Evolutionary conservation across 352 stramenopile species (phyloP), one percentile per base, ranked within the genome.

Genomic region (Peronospora farinosa): DNA sequence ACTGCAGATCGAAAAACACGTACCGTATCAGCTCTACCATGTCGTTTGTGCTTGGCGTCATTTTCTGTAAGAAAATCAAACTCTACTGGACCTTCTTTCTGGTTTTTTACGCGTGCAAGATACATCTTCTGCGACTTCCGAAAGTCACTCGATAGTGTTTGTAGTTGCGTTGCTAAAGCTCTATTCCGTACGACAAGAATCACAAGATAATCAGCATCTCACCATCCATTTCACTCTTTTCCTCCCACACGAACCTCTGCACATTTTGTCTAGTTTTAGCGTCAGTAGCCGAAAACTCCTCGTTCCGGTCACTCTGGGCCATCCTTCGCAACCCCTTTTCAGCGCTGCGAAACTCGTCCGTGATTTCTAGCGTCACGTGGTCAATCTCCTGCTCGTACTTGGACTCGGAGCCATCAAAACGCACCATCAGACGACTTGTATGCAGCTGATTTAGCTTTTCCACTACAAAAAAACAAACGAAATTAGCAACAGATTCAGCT

Each of bases 51-150:
- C 47, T 83, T 84, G 45, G 60, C 60, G 25, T 87, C 82, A 41
- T 78, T 79, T 39, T 92, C 78, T 19, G 74, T 81, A 8, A 94
- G 51, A 66, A 97, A 97, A 65, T 96, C 77, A 52, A 88, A 89
- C 62, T 97, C 89, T 40, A 82, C 88, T 5, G 86, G 82, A n/a
- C 90, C 95, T 53, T 91, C 84, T 67, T 99, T 99, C 72, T 99
- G 96, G 27, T 92, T 85, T 62, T 98, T 97, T 6, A 99, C 86
- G 52, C 93, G 87, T 16, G 72, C 74, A 16, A 99, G 67, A 58
- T 99, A 99, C 52, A 98, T 97, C 43, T 98, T 98, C 63, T 99
- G 97, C 27, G 87, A 95, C 66, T 96, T 95, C 44, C 97, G 84
- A 68, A 99, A 99, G 17, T 93, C 80, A 5, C 93, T 86, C 21